Evolutionary conservation across 345 rosid species (phyloP).

Genomic region (Hypericum androsaemum): DNA sequence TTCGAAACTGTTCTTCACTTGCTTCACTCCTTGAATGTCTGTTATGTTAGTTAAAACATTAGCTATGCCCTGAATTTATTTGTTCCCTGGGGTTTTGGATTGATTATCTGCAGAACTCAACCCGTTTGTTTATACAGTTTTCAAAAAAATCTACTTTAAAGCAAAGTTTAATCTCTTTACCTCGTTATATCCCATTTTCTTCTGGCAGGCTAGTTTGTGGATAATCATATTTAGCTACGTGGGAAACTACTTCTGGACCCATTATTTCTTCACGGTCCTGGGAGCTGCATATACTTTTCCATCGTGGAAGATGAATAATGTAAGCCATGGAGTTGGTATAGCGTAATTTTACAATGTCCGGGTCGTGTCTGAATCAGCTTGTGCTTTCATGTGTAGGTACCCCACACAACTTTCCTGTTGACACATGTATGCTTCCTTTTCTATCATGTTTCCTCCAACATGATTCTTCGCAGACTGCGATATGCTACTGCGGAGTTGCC

Average conservation of each 20-base stretch:
- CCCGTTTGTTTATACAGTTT: background rate
- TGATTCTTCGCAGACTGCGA: conserved; percentile 77
- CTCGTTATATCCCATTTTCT: conserved; percentile 11
- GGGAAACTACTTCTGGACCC: conserved; percentile 98
- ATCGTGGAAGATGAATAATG: conserved; percentile 97
- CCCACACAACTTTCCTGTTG: conserved; percentile 91
- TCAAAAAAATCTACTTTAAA: background rate
- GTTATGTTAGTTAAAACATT: no score
- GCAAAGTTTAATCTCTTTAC: conserved; percentile 1
- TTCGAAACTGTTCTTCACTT: no score
- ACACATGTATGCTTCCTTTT: conserved; percentile 91
- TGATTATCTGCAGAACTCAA: background rate
- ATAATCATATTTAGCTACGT: conserved; percentile 82
- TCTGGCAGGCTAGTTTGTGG: conserved; percentile 84
- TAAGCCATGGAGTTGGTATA: conserved; percentile 25
- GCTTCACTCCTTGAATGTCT: no score
- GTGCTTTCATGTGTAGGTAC: conserved; percentile 51
- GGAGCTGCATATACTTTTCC: conserved; percentile 99
- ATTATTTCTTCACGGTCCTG: conserved; percentile 88
- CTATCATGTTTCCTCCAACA: conserved; percentile 85
- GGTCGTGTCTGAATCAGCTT: background rate
- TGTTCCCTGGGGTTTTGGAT: no score
- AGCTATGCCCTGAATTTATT: no score
- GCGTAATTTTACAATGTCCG: background rate
- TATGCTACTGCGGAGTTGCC: conserved; percentile 64